Evolutionary conservation across 805 yeast genomes (phyloP), one percentile per base, ranked within the genome.

Genomic region (Lachancea sp.): DNA sequence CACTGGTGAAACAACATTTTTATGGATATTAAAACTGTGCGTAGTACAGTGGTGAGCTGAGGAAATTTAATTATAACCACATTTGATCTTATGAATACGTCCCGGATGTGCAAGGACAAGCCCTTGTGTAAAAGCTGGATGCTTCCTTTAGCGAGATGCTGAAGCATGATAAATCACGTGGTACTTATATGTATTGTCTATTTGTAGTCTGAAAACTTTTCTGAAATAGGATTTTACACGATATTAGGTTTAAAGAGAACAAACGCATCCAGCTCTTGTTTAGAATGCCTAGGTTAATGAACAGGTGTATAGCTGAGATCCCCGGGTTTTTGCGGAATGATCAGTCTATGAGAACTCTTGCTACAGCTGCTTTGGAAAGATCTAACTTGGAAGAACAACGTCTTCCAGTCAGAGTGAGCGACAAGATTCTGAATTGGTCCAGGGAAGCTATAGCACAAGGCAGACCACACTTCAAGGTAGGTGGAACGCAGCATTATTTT

Each of bases 401-500:
- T 13, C 7, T 36, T 1, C 30, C 40, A 8, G 33, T 28, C 29
- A 34, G 23, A 16, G 47, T 56, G 4, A 47, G 59, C 34, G 58
- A 52, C 16, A 52, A 42, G 23, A 48, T 62, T 30, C 37, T 60
- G 45, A 65, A 67, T 30, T 56, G 57, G 42, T 66, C 64, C 40
- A 65, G 69, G 50, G 72, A 74, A 24, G 75, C 78, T 43, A 71
- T 82, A 31, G 77, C 72, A 20, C 64, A 64, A 38, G 87, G 81
- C 29, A 70, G 71, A 48, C 81, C 96, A 2, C 96, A 88, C 68
- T 90, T 87, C 74, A 70, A 69, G 29, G 76, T 83, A 6, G 98
- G 98, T 54, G 80, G 77, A 5, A 77, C 74, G 49, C 70, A 83
- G 47, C 69, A 83, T 8, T 89, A 77, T 60, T 84, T 90, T 61